A percentile compares a stretch with the other conserved stretches of the same genome.
Evolutionary conservation across 2,329 filamentous ascomycete species (phyloP).

Genomic region (Calonectria pseudoturangicola): DNA sequence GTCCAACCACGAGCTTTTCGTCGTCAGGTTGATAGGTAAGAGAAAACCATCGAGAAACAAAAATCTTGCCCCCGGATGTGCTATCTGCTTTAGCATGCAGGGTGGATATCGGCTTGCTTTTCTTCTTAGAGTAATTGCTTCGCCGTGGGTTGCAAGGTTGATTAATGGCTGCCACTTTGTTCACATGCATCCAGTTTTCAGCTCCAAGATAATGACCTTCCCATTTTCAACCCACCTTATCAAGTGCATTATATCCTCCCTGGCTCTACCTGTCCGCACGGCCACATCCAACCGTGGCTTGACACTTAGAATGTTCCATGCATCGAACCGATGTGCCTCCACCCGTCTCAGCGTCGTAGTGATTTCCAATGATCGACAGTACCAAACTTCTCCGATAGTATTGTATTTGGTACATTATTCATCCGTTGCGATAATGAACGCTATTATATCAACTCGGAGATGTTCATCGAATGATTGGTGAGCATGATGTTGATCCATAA

Average conservation of each 20-base stretch:
- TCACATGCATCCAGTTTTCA: constrained; percentile 2
- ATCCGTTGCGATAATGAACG: not conserved
- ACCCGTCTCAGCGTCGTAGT: not conserved
- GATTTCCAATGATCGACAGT: constrained; percentile 8
- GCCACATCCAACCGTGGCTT: not conserved
- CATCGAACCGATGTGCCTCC: not conserved
- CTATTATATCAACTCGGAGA: not conserved
- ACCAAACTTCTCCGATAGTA: not conserved
- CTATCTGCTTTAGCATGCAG: not conserved
- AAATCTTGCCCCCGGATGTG: not conserved
- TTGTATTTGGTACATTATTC: not conserved
- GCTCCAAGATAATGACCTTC: constrained; percentile 17
- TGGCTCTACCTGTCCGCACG: not conserved
- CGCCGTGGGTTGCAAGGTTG: constrained; percentile 15
- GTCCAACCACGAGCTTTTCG: not conserved
- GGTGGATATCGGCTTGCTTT: not conserved
- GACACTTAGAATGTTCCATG: constrained; percentile 26
- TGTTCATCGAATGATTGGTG: not conserved
- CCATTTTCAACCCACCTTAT: constrained; percentile 11
- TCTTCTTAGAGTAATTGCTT: not conserved
- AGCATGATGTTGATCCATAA: too few relatives aligned
- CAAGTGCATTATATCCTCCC: constrained; percentile 21
- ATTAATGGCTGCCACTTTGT: not conserved
- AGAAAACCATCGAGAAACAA: constrained; percentile 12
- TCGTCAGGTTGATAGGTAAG: constrained; percentile 6